Evolutionary conservation across 1,284 basidiomycete genomes (phyloP).

Genomic region (Cystobasidium slooffiae): DNA sequence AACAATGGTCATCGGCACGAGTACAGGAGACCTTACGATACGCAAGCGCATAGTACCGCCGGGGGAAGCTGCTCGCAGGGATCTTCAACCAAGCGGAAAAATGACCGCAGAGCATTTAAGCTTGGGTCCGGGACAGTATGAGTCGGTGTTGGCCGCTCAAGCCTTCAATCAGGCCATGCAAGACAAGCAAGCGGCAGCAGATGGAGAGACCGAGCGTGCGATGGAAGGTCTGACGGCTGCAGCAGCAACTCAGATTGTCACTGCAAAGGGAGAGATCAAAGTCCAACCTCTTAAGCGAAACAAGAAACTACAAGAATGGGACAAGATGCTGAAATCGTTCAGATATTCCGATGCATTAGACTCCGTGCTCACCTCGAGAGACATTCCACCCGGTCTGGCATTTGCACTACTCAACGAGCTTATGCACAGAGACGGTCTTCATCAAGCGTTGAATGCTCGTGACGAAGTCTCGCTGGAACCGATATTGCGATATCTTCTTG

Average conservation of each 20-base stretch:
- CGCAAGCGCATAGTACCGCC: conserved; percentile 38
- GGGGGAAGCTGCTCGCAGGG: conserved; percentile 26
- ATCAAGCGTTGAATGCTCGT: conserved; percentile 81
- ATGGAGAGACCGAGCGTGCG: conserved; percentile 5
- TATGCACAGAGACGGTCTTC: conserved; percentile 86
- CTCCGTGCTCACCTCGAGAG: conserved; percentile 75
- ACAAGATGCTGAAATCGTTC: conserved; percentile 86
- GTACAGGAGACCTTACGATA: conserved; percentile 22
- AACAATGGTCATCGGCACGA: conserved; percentile 24
- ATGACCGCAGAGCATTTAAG: conserved; percentile 15
- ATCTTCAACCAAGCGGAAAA: conserved; percentile 7
- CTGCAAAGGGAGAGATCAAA: conserved; percentile 28
- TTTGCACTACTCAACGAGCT: conserved; percentile 94
- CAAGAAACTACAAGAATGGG: conserved; percentile 82
- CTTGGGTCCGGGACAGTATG: conserved; percentile 23
- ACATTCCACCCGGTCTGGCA: conserved; percentile 77
- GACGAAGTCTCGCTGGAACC: conserved; percentile 95
- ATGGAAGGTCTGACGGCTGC: conserved; percentile 15
- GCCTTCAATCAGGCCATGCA: conserved; percentile 30
- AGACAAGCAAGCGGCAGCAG: conserved; percentile 11
- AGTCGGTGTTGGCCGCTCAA: conserved; percentile 31
- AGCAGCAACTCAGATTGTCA: conserved; percentile 18
- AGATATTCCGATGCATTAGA: conserved; percentile 94
- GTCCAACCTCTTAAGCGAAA: conserved; percentile 64
- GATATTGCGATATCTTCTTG: conserved; percentile 79